Percentiles rank a stretch among this genome's conserved stretches.
Conservation (phyloP, 2,329 filamentous ascomycete genomes). For the Scopulariopsis brevicaulis region DNA sequence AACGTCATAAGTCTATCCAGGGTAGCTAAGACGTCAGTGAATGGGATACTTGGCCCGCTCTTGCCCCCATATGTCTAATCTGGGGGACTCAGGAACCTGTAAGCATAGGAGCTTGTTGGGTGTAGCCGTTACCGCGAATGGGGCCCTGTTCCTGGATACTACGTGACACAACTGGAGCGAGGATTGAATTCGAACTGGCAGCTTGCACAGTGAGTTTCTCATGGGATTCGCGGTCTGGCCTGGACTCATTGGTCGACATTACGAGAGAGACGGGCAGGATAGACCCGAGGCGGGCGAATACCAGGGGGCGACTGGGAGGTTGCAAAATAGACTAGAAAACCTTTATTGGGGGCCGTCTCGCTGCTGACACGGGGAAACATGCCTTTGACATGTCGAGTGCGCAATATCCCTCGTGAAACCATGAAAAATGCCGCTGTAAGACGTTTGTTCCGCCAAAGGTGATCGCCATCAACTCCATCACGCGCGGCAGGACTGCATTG, state of each 20-base stretch:
- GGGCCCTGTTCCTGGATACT: background rate
- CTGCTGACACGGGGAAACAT: background rate
- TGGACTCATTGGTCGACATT: background rate
- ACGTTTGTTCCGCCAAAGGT: background rate
- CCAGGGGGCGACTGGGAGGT: background rate
- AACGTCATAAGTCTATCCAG: background rate
- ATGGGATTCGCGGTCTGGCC: background rate
- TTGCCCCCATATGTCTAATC: background rate
- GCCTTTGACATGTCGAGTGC: background rate
- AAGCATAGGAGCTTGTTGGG: background rate
- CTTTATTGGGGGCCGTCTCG: background rate
- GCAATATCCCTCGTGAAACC: background rate
- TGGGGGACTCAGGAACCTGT: background rate
- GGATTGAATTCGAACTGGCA: background rate
- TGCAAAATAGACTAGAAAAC: background rate
- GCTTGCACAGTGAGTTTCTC: background rate
- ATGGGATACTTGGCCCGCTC: background rate
- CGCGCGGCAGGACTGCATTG: background rate
- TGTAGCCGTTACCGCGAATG: background rate
- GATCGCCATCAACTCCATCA: background rate
- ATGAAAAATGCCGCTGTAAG: background rate
- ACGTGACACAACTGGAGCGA: background rate
- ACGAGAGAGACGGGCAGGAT: background rate
- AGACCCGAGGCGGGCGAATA: background rate
- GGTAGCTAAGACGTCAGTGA: background rate